Percentiles rank a stretch among this genome's conserved stretches.
Conservation (phyloP, 768 basidiomycete genomes). For the Amylocystis lapponica region DNA sequence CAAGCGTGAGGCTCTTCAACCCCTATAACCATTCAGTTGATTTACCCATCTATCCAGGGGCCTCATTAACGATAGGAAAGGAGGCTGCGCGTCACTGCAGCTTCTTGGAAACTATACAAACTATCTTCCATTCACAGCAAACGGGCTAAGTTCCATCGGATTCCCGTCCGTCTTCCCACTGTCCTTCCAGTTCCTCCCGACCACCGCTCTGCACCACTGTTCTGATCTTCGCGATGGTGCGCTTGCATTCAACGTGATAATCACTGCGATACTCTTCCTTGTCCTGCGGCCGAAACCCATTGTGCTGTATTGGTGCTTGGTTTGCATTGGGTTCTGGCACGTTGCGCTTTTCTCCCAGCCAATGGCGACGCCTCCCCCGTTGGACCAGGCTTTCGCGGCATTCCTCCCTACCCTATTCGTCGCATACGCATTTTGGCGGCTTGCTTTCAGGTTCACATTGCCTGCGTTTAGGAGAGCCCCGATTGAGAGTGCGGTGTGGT, state of each 20-base stretch:
- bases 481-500: conserved; percentile 69
- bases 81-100: conserved; percentile 72
- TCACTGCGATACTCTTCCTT: conserved; percentile 64
- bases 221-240: conserved; percentile 64
- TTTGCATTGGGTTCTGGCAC: conserved; percentile 86
- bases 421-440: conserved; percentile 72
- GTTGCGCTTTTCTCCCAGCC: conserved; percentile 76
- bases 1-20: conserved; percentile 52
- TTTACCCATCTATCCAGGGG: conserved; percentile 41
- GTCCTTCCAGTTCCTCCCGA: conserved; percentile 51
- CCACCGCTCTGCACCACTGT: conserved; percentile 53
- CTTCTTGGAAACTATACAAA: conserved; percentile 70
- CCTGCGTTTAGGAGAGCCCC: conserved; percentile 64
- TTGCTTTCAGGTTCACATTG: conserved; percentile 67
- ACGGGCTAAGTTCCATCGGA: conserved; percentile 65
- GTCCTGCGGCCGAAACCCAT: conserved; percentile 67
- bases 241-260: conserved; percentile 65
- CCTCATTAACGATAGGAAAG: conserved; percentile 51
- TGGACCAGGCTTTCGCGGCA: conserved; percentile 66
- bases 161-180: conserved; percentile 76
- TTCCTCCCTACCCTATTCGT: conserved; percentile 80
- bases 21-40: conserved; percentile 2
- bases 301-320: conserved; percentile 68
- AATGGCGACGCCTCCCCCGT: conserved; percentile 53
- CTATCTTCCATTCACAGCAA: conserved; percentile 51